Evolutionary conservation across 208 protist genomes (phyloP).

Genomic region (Leptomonas seymouri): DNA sequence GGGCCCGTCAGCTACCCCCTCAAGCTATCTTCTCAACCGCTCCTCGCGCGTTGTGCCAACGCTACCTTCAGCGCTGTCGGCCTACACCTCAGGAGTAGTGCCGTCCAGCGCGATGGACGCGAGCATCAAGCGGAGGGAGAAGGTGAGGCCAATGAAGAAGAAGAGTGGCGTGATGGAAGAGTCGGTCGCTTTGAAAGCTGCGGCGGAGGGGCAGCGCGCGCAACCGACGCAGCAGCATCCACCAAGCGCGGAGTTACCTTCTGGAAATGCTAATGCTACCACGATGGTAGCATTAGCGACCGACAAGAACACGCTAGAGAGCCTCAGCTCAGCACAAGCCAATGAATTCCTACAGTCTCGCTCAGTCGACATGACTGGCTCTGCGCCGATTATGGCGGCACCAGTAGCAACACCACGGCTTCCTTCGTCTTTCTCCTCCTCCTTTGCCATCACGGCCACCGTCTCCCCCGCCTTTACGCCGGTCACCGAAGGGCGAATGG

Average conservation of each 20-base stretch:
- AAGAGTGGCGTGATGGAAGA: too few species aligned
- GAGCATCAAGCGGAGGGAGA: too few species aligned
- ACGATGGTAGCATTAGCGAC: too few species aligned
- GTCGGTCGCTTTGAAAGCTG: too few species aligned
- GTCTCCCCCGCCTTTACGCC: slow-evolving; percentile 3
- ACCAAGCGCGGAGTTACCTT: too few species aligned
- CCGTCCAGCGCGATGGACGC: not conserved
- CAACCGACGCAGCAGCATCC: too few species aligned
- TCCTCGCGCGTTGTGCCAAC: not conserved
- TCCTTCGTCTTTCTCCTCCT: not conserved
- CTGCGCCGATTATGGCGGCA: not conserved
- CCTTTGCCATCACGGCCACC: not conserved
- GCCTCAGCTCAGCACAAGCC: not conserved
- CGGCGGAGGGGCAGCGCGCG: too few species aligned
- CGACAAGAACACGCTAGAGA: too few species aligned
- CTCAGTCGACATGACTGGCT: too few species aligned
- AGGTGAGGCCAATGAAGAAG: too few species aligned
- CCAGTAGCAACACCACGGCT: not conserved
- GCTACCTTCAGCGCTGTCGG: not conserved
- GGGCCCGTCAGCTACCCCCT: not conserved
- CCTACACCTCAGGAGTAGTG: not conserved
- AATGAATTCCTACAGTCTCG: too few species aligned
- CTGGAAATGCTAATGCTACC: too few species aligned
- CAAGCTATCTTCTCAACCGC: not conserved
- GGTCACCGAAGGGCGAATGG: not conserved